Base-by-base conservation (phyloP, 2,329 filamentous ascomycete species). In the Verticillium klebahnii region DNA sequence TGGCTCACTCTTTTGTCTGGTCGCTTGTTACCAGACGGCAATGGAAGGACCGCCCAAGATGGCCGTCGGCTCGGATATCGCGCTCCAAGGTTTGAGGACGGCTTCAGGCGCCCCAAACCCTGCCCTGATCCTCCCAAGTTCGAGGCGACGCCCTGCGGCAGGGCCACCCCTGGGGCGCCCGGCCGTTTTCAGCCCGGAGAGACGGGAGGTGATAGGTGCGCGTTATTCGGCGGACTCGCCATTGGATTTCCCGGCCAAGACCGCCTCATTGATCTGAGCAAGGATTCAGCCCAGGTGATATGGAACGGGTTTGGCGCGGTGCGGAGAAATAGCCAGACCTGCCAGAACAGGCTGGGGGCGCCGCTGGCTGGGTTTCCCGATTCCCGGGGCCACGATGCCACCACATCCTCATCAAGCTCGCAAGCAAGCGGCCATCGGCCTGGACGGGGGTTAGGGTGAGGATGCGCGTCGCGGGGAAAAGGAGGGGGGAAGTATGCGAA, bases 181-280 rank as follows among this genome's bases (percentile, higher is more conserved):
- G 11, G 9, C 40, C 19, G n/a, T 23, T 50, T n/a, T 50, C n/a
- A 9, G 19, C n/a, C 40, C 40, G 40, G 40, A 9, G n/a, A 4
- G n/a, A n/a, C 15, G 17, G 15, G 8, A 19, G 40, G 40, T 50
- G 40, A 50, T 50, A 58, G 57, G 37, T 58, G 57, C 37, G 57
- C 57, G n/a, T 45, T 40, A 8, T n/a, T n/a, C 40, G 40, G 40
- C 40, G 40, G 40, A 50, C 6, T 50, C 40, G 40, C 40, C 40
- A 9, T 11, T 23, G 19, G n/a, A 23, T 50, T 50, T 50, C 40
- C 40, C 40, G 40, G 40, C n/a, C 40, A 37, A 45, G 32, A 23
- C 17, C 19, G 32, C 56, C 37, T 39, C n/a, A 58, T 58, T 45
- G 57, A 58, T 58, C 57, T 45, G 57, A 45, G 57, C 57, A 58